A percentile compares a stretch with the other conserved stretches of the same genome.
Evolutionary conservation across 441 rosid genomes (phyloP).

Genomic region (Biscutella auriculata): DNA sequence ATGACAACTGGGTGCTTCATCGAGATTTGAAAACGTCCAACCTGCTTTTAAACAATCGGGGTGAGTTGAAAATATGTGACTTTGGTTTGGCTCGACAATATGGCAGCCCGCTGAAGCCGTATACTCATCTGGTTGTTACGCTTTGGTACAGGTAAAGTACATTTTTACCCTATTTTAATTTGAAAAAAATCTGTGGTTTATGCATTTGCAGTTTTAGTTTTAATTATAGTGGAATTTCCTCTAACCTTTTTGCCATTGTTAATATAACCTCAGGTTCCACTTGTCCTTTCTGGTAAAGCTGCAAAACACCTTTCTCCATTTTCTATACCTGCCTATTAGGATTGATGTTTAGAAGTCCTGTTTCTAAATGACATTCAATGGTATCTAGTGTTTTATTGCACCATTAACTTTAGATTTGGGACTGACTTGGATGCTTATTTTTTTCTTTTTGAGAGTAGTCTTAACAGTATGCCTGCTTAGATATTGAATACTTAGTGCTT

Average conservation of each 20-base stretch:
- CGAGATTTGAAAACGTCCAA: conserved; percentile 96
- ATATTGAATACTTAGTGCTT: background rate
- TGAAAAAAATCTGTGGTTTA: background rate
- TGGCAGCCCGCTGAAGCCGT: conserved; percentile 92
- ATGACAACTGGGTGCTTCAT: conserved; percentile 98
- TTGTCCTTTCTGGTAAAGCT: background rate
- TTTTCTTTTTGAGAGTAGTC: background rate
- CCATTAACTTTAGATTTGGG: background rate
- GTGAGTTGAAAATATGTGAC: conserved; percentile 96
- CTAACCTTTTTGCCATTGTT: background rate
- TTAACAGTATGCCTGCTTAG: background rate
- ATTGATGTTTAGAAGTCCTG: background rate
- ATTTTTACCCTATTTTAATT: background rate
- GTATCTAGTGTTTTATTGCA: background rate
- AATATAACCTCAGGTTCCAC: background rate
- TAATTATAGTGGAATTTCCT: background rate
- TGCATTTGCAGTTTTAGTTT: background rate
- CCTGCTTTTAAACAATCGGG: conserved; percentile 83
- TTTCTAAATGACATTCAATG: background rate
- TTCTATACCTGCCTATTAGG: background rate
- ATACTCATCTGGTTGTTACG: conserved; percentile 96
- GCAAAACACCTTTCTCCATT: background rate
- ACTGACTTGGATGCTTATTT: background rate
- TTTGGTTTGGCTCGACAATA: conserved; percentile 98
- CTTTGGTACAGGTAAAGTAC: conserved; percentile 94